Evolutionary conservation across 2,329 filamentous ascomycete species (phyloP).

Genomic region (Penicillium sp.): DNA sequence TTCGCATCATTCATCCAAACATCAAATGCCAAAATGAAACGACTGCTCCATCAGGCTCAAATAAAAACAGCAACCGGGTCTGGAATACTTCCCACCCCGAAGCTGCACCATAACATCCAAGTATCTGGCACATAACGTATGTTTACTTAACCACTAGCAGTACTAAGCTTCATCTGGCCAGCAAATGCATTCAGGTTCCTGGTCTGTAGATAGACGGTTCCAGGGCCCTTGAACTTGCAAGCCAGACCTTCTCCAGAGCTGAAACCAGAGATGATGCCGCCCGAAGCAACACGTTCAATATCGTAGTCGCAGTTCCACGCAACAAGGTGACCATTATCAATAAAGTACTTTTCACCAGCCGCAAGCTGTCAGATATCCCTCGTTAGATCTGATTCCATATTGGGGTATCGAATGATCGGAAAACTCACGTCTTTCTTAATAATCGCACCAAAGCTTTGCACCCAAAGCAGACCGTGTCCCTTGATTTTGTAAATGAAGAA

Average conservation of each 20-base stretch:
- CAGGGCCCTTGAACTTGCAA: conserved; percentile 87
- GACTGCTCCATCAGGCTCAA: too few relatives aligned
- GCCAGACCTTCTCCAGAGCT: conserved; percentile 80
- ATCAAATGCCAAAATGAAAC: too few relatives aligned
- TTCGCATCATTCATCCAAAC: too few relatives aligned
- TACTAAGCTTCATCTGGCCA: conserved; percentile 46
- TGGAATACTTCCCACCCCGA: too few relatives aligned
- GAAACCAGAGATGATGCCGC: conserved; percentile 84
- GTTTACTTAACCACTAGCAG: conserved; percentile 22
- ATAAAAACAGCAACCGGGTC: too few relatives aligned
- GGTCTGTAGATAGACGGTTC: conserved; percentile 88
- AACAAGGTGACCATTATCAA: conserved; percentile 88
- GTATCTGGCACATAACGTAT: neutral
- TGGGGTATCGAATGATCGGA: neutral
- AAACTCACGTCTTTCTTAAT: conserved; percentile 80
- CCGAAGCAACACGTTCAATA: conserved; percentile 81
- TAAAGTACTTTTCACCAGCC: conserved; percentile 76
- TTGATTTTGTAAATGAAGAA: conserved; percentile 82
- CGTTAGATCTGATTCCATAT: too few relatives aligned
- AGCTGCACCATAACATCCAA: too few relatives aligned
- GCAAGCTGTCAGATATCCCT: too few relatives aligned
- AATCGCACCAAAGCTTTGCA: conserved; percentile 90
- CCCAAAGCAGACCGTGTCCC: conserved; percentile 76
- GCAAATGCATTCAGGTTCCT: conserved; percentile 67
- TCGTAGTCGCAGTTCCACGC: conserved; percentile 96